Conservation (phyloP, 176 grass and related monocot genomes). For the Chloris gayana region DNA sequence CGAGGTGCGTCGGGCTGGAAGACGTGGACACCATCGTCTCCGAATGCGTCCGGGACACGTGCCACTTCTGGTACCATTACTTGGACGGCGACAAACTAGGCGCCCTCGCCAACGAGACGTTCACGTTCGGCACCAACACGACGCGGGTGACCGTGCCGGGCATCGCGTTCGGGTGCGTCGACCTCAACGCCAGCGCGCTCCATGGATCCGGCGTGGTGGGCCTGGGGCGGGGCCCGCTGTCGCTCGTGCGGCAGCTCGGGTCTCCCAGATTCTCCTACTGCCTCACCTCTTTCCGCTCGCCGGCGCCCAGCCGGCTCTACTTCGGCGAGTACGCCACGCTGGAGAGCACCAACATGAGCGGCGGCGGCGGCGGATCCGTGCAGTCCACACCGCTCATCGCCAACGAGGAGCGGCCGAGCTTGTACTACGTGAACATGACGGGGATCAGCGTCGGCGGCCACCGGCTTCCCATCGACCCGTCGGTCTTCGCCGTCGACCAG, state of each 20-base stretch:
- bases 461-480: too few relatives aligned
- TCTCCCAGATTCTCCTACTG: slow-evolving; percentile 69
- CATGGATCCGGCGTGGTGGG: slow-evolving; percentile 15
- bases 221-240: slow-evolving; percentile 35
- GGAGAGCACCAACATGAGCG: too few relatives aligned
- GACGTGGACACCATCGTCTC: too few relatives aligned
- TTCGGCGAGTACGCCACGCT: slow-evolving; percentile 55
- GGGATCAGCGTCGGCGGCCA: too few relatives aligned
- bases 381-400: too few relatives aligned
- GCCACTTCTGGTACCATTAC: slow-evolving; percentile 46
- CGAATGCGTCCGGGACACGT: too few relatives aligned
- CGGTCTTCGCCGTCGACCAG: too few relatives aligned
- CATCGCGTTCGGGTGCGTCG: slow-evolving; percentile 65
- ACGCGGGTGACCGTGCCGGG: slow-evolving; percentile 40
- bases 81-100: slow-evolving; percentile 55
- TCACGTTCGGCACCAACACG: slow-evolving; percentile 59
- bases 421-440: too few relatives aligned
- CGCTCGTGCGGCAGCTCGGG: slow-evolving; percentile 59
- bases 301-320: slow-evolving; percentile 58
- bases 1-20: slow-evolving; percentile 21
- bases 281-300: slow-evolving; percentile 51
- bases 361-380: too few relatives aligned
- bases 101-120: slow-evolving; percentile 66
- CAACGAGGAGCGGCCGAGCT: too few relatives aligned
- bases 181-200: slow-evolving; percentile 51